Evolutionary conservation across 441 rosid species (phyloP).

Genomic region (Adansonia gregorii): DNA sequence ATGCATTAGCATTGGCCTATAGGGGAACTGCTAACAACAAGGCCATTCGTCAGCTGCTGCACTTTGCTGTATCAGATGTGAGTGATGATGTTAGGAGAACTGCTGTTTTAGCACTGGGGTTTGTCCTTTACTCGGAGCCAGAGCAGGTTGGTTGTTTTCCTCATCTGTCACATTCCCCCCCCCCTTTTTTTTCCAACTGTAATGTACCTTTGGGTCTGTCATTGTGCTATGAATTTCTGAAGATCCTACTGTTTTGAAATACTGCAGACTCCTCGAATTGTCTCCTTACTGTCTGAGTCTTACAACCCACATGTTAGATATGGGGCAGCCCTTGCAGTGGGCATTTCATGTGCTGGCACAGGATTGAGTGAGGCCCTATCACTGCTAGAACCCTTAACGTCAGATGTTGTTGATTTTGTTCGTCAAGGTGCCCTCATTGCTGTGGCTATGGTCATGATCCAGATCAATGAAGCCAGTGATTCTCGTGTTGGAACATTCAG

Average conservation of each 20-base stretch:
- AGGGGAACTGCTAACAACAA: conserved; percentile 95
- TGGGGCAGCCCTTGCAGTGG: conserved; percentile 98
- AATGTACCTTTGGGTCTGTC: conserved; percentile 6
- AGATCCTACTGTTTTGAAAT: conserved; percentile 24
- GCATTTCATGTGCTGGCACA: conserved; percentile 96
- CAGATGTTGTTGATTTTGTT: conserved; percentile 98
- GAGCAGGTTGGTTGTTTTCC: conserved; percentile 66
- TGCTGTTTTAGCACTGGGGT: conserved; percentile 97
- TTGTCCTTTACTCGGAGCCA: conserved; percentile 92
- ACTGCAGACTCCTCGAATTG: conserved; percentile 92
- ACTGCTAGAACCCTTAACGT: conserved; percentile 92
- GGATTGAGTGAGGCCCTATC: conserved; percentile 97
- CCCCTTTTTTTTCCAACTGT: background rate
- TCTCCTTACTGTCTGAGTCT: conserved; percentile 89
- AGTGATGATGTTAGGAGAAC: conserved; percentile 98
- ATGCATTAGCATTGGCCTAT: conserved; percentile 93
- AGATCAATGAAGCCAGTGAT: conserved; percentile 91
- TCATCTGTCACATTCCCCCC: background rate
- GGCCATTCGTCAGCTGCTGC: conserved; percentile 95
- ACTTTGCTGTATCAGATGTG: conserved; percentile 96
- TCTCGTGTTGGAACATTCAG: conserved; percentile 96
- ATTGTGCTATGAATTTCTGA: background rate
- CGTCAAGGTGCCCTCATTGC: conserved; percentile 99
- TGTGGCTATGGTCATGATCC: conserved; percentile 99
- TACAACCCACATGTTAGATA: conserved; percentile 99